Percentiles rank a stretch among this genome's conserved stretches.
These are phyloP conservation scores for Paradendryphiella salina DNA, from an alignment of 2,329 filamentous ascomycete genomes.

Conservation along the genomic window DNA sequence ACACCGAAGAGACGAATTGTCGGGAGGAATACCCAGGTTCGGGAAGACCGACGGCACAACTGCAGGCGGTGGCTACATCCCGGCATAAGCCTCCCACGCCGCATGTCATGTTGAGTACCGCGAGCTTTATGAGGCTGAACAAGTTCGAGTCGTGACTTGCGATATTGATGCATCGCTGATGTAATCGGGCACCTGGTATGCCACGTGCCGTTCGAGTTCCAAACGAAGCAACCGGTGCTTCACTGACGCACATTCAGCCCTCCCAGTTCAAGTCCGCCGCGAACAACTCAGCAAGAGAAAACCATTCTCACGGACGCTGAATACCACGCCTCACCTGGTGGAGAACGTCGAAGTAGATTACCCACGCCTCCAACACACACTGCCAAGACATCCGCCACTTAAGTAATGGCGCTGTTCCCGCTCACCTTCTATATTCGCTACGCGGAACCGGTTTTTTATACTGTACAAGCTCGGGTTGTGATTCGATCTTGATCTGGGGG, in stretches of 20 bases:
- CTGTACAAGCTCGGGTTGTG: conserved; percentile 4
- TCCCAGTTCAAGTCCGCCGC: too few species aligned
- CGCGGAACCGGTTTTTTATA: neutral
- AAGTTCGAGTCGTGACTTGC: neutral
- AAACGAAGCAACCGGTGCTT: neutral
- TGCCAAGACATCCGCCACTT: conserved; percentile 26
- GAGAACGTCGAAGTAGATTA: neutral
- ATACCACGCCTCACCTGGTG: neutral
- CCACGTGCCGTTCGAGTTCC: neutral
- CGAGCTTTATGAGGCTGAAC: neutral
- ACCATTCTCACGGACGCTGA: neutral
- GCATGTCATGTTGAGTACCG: conserved; percentile 13
- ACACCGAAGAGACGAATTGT: conserved; percentile 15
- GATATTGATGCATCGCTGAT: too few species aligned
- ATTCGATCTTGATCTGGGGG: conserved; percentile 16
- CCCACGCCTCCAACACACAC: conserved; percentile 6
- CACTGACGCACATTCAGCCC: neutral
- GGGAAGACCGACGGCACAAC: conserved; percentile 13
- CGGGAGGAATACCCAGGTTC: conserved; percentile 18
- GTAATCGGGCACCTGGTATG: too few species aligned
- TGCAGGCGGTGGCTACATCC: conserved; percentile 2
- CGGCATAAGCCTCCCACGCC: conserved; percentile 6
- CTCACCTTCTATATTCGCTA: conserved; percentile 11
- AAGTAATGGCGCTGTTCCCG: neutral
- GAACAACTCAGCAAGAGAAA: too few species aligned